Percentiles rank a stretch among this genome's conserved stretches.
Evolutionary conservation across 257 asterid genomes (phyloP).

Genomic region (Solanum chaucha): DNA sequence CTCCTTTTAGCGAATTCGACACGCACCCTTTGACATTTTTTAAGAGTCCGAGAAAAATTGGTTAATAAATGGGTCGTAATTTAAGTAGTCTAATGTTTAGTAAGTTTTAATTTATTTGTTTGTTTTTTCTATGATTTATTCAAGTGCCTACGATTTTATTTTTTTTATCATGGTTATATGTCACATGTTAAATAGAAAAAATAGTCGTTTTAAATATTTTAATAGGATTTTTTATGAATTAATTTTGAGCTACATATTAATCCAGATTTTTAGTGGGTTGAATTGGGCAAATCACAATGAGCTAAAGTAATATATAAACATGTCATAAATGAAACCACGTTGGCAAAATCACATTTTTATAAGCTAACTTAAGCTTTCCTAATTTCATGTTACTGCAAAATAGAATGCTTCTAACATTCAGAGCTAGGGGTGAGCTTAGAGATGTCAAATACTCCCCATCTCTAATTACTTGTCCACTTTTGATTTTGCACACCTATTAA

Average conservation of each 20-base stretch:
- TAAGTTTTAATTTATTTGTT: background rate
- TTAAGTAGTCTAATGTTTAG: background rate
- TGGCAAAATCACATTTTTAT: background rate
- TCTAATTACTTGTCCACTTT: no score
- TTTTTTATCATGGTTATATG: background rate
- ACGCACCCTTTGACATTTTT: no score
- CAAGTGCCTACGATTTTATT: rapidly evolving
- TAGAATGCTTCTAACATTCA: background rate
- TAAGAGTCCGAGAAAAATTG: background rate
- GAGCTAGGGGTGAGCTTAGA: background rate
- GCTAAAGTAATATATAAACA: background rate
- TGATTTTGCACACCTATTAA: no score
- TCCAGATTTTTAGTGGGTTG: background rate
- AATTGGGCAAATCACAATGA: background rate
- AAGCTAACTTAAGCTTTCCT: background rate
- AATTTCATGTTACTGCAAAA: background rate
- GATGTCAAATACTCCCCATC: background rate
- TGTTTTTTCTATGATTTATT: background rate
- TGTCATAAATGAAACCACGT: background rate
- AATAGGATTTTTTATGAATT: background rate
- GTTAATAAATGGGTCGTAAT: background rate
- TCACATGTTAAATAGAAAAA: no score
- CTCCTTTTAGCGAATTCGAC: no score
- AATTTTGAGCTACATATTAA: background rate
- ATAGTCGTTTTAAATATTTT: background rate